Conservation (phyloP, 163 green algal species). For the Scenedesmus sp. region DNA sequence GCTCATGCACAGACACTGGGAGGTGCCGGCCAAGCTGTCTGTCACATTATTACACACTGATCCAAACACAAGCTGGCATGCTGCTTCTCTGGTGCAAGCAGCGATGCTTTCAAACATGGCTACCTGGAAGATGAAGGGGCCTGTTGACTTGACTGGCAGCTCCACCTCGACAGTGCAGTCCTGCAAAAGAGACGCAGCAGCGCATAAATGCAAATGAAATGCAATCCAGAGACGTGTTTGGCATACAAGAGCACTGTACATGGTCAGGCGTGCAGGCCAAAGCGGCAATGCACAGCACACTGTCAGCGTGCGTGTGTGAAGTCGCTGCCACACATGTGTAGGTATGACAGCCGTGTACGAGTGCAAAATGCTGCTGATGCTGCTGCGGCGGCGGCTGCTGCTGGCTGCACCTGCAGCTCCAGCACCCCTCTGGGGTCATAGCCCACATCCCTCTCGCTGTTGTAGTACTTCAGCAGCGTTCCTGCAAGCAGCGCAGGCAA, state of each 20-base stretch:
- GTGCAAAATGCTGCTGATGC: background rate
- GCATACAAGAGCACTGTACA: background rate
- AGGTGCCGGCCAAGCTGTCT: background rate
- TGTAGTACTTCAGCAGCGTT: conserved; percentile 48
- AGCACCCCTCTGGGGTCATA: conserved; percentile 24
- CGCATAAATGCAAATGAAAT: background rate
- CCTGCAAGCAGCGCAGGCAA: conserved; percentile 7
- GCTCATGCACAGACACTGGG: background rate
- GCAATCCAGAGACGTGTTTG: no score
- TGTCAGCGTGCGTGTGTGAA: background rate
- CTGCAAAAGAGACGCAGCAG: background rate
- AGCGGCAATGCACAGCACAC: no score
- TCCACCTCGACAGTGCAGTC: conserved; percentile 35
- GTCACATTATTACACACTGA: no score
- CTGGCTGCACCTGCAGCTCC: conserved; percentile 18
- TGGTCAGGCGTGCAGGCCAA: background rate
- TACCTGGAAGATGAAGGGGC: conserved; percentile 46
- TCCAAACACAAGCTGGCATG: no score
- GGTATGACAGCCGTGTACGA: background rate
- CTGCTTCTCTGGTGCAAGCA: no score
- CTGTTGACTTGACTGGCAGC: conserved; percentile 4
- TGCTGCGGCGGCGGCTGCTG: background rate
- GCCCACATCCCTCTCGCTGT: conserved; percentile 37
- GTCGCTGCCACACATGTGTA: no score
- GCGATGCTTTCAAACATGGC: no score